These are phyloP conservation scores for Scutellaria minor DNA, from an alignment of 257 asterid species.

Conservation along the genomic window DNA sequence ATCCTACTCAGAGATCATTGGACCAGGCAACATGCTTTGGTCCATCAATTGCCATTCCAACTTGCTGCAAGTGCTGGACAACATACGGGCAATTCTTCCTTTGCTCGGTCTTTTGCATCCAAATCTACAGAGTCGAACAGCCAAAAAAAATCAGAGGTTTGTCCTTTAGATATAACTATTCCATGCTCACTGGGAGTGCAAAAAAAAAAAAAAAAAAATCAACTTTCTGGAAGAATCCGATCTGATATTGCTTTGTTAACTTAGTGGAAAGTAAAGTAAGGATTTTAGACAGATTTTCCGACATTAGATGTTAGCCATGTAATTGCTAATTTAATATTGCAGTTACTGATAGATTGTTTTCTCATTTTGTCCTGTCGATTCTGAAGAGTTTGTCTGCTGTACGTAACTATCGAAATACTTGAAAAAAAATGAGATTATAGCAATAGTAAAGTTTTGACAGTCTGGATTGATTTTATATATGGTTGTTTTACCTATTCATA, in stretches of 20 bases:
- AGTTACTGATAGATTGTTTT: background rate
- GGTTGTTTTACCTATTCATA: too few relatives aligned
- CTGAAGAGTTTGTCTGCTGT: constrained; percentile 10
- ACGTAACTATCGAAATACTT: background rate
- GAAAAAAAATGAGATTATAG: background rate
- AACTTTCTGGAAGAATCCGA: constrained; percentile 5
- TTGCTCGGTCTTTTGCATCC: constrained; percentile 68
- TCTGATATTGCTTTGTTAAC: constrained; percentile 1
- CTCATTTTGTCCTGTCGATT: background rate
- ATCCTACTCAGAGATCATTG: constrained; percentile 39
- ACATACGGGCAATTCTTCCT: constrained; percentile 41
- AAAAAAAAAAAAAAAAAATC: background rate
- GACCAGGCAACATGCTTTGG: constrained; percentile 42
- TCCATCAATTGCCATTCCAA: constrained; percentile 49
- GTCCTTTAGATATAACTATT: constrained; percentile 14
- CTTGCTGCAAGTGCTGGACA: constrained; percentile 43
- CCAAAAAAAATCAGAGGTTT: constrained; percentile 66
- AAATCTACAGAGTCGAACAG: constrained; percentile 55
- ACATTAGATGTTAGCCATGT: background rate
- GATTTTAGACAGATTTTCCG: background rate
- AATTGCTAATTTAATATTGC: background rate
- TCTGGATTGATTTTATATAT: background rate
- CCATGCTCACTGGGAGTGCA: background rate
- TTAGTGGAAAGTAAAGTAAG: background rate
- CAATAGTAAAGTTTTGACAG: background rate